Base-by-base conservation (phyloP, 2,329 filamentous ascomycete species). In the Cercospora sesami region DNA sequence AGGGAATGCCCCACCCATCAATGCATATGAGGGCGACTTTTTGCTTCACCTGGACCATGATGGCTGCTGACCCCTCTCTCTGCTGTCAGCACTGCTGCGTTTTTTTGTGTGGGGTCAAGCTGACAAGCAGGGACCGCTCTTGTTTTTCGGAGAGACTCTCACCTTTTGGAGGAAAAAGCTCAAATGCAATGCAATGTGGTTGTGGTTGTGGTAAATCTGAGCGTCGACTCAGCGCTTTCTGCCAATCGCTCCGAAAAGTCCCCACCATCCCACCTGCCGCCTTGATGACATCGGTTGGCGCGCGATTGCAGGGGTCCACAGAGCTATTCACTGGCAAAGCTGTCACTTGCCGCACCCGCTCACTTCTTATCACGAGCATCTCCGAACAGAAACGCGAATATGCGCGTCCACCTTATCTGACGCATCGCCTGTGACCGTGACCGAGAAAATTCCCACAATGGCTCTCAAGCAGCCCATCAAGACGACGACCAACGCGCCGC, bases 1-100 rank as follows among this genome's bases (percentile, higher is more conserved):
- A 89, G 76, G 94, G 88, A 77, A 98, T 88, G 79, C 95, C 95
- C 95, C 95, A 99, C 78, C 95, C 95, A 84, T 99, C 95, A 86
- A 99, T 99, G 83, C 98, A 95, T 87, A 99, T 91, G 76, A 92
- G 84, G 72, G 88, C 89, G 72, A 86, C 85, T 81, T 91, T 91
- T 71, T 91, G 87, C 78, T 91, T 86, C 78, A 90, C 87, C 77
- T 88, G 83, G 71, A 84, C 85, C 89, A 91, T 91, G 66, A 67
- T 75, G 73, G 70, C 31, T 31, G 51, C 8, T 39, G 55, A 65
- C 63, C 63, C 63, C 63, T 18, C 62, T 28, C 14, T 58, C 45
- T 51, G 18, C 18, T 21, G 21, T 51, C 21, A 23, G 45, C 18
- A 23, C 36, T 42, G 36, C 45, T 51, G 45, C 45, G 45, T 0